Conservation (phyloP, 2,329 filamentous ascomycete genomes). For the Daldinia sp. region DNA sequence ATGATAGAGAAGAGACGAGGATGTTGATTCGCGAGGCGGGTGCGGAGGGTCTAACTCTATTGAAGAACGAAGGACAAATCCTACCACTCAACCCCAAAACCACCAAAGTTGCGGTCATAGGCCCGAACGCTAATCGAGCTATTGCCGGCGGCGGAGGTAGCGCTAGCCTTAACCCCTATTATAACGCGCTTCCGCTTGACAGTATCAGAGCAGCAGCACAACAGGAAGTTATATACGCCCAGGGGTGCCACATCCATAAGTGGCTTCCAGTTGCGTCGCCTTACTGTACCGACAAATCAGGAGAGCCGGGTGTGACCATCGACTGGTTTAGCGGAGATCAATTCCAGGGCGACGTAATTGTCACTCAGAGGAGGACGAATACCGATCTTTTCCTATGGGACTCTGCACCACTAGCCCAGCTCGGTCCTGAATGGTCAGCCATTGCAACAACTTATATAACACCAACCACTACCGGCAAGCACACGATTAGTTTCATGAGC, state of each 20-base stretch:
- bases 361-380: constrained; percentile 70
- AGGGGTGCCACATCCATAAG: constrained; percentile 73
- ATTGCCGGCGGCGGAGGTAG: constrained; percentile 77
- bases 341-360: constrained; percentile 68
- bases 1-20: constrained; percentile 69
- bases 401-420: constrained; percentile 70
- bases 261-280: constrained; percentile 73
- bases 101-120: constrained; percentile 73
- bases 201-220: constrained; percentile 68
- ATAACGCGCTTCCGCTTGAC: constrained; percentile 73
- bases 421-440: constrained; percentile 74
- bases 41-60: constrained; percentile 70
- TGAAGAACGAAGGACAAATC: constrained; percentile 72
- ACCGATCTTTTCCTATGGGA: constrained; percentile 79
- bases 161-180: constrained; percentile 76
- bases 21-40: constrained; percentile 71
- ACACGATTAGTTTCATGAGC: constrained; percentile 76
- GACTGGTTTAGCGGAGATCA: constrained; percentile 75
- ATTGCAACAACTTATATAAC: constrained; percentile 71
- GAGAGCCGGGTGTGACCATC: constrained; percentile 70
- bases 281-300: constrained; percentile 67
- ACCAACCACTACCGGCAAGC: constrained; percentile 68
- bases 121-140: constrained; percentile 74
- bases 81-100: constrained; percentile 68
- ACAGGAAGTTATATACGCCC: constrained; percentile 69